Conservation (phyloP, 805 yeast species). For the Cyberlindnera xishuangbannaensis region DNA sequence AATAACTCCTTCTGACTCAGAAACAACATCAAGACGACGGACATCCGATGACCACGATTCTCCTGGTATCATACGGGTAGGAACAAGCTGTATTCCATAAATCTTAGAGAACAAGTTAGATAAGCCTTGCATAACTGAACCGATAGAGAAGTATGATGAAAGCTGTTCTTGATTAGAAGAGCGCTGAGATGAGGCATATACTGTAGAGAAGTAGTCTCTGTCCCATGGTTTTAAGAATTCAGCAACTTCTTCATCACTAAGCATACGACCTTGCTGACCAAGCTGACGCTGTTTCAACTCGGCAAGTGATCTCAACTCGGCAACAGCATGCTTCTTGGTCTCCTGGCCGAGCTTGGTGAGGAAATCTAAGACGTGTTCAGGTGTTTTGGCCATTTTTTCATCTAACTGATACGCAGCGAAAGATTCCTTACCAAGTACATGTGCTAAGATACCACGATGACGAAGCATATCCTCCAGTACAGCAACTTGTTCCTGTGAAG, state of each 20-base stretch:
- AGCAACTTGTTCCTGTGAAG: conserved; percentile 55
- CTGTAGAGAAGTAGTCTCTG: conserved; percentile 57
- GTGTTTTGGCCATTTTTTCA: conserved; percentile 85
- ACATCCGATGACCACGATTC: conserved; percentile 91
- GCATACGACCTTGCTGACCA: conserved; percentile 15
- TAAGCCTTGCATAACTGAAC: conserved; percentile 80
- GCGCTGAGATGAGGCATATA: conserved; percentile 27
- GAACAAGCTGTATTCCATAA: conserved; percentile 73
- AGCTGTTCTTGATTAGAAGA: conserved; percentile 41
- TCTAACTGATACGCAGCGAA: conserved; percentile 77
- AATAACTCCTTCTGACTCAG: conserved; percentile 53
- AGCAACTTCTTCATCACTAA: conserved; percentile 36
- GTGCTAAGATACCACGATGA: conserved; percentile 65
- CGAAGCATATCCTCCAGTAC: conserved; percentile 54
- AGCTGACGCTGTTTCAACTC: conserved; percentile 30
- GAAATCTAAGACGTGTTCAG: conserved; percentile 70
- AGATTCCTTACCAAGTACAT: conserved; percentile 61
- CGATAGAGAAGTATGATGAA: conserved; percentile 74
- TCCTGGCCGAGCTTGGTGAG: conserved; percentile 51
- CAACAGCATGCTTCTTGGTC: conserved; percentile 46
- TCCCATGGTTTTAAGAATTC: conserved; percentile 81
- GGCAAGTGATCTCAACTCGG: conserved; percentile 51
- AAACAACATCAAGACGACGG: conserved; percentile 69
- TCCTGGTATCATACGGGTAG: conserved; percentile 55
- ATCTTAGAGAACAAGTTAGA: conserved; percentile 62